phyloP scores from a whole-genome alignment of 2,329 filamentous ascomycete species.

The Cladophialophora immunda region DNA sequence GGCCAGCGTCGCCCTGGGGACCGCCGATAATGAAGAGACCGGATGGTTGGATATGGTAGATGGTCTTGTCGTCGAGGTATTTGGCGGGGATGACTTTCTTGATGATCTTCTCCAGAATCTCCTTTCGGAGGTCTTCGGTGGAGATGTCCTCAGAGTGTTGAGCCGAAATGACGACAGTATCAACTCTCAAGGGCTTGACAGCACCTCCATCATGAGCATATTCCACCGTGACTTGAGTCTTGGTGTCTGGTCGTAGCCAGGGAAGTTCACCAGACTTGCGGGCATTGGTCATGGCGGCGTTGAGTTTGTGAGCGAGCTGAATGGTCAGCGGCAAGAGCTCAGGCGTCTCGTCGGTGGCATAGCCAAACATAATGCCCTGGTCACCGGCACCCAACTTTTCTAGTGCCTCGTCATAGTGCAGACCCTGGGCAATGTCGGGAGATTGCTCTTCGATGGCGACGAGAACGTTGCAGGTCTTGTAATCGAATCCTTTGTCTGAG shows the following conservation, averaged over 20 bases:
- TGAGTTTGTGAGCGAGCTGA: constrained; percentile 94
- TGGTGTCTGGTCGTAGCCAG: constrained; percentile 98
- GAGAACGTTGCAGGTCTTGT: constrained; percentile 99
- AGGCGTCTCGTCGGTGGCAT: constrained; percentile 98
- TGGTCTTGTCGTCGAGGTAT: constrained; percentile 89
- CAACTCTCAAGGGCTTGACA: constrained; percentile 88
- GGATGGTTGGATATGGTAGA: constrained; percentile 99
- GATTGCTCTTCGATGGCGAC: constrained; percentile 99
- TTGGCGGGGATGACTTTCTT: constrained; percentile 91
- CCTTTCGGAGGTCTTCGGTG: constrained; percentile 90
- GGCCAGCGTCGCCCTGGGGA: constrained; percentile 97
- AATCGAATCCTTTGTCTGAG: constrained; percentile 98
- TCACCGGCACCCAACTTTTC: constrained; percentile 99
- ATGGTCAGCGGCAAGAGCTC: constrained; percentile 96
- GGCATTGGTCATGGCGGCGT: constrained; percentile 90
- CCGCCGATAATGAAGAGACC: constrained; percentile 99
- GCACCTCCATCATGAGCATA: constrained; percentile 96
- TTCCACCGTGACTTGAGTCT: constrained; percentile 99
- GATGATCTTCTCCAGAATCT: constrained; percentile 97
- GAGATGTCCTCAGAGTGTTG: constrained; percentile 90
- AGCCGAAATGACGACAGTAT: constrained; percentile 96
- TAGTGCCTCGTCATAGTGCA: constrained; percentile 96
- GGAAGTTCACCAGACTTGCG: constrained; percentile 86
- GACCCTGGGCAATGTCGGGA: constrained; percentile 97
- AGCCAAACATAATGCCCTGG: constrained; percentile 99